Conservation (phyloP, 805 yeast genomes). For the Teunomyces aglyptinius region DNA sequence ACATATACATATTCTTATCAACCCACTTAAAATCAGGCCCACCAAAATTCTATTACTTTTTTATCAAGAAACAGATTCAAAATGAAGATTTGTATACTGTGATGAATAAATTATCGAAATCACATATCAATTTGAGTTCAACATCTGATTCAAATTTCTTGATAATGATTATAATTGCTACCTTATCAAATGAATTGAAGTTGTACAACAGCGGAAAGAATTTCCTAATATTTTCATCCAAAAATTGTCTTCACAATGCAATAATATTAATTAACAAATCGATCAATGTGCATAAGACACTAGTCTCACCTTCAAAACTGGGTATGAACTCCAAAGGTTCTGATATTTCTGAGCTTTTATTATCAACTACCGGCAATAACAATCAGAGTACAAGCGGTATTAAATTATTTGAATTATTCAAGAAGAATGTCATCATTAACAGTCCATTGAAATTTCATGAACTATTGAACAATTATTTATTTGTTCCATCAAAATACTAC, state of each 20-base stretch:
- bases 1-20: slow-evolving; percentile 47
- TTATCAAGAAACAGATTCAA: slow-evolving; percentile 10
- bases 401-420: slow-evolving; percentile 39
- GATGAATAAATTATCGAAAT: slow-evolving; percentile 27
- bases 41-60: slow-evolving; percentile 19
- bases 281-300: slow-evolving; percentile 12
- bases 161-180: slow-evolving; percentile 27
- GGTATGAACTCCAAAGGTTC: not conserved
- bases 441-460: slow-evolving; percentile 53
- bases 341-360: not conserved
- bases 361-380: not conserved
- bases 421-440: slow-evolving; percentile 48
- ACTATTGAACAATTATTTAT: slow-evolving; percentile 46
- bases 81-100: slow-evolving; percentile 9
- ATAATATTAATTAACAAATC: slow-evolving; percentile 52
- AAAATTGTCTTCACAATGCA: slow-evolving; percentile 49
- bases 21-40: slow-evolving; percentile 30
- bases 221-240: slow-evolving; percentile 30
- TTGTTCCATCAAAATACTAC: slow-evolving; percentile 35
- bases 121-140: slow-evolving; percentile 15
- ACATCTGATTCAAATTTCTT: slow-evolving; percentile 13
- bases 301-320: not conserved
- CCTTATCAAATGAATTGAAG: slow-evolving; percentile 37
- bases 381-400: not conserved
- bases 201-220: slow-evolving; percentile 16